Percentiles rank a stretch among this genome's conserved stretches.
These are phyloP conservation scores for Delonix regia DNA, from an alignment of 306 rosid genomes.

Conservation along the genomic window DNA sequence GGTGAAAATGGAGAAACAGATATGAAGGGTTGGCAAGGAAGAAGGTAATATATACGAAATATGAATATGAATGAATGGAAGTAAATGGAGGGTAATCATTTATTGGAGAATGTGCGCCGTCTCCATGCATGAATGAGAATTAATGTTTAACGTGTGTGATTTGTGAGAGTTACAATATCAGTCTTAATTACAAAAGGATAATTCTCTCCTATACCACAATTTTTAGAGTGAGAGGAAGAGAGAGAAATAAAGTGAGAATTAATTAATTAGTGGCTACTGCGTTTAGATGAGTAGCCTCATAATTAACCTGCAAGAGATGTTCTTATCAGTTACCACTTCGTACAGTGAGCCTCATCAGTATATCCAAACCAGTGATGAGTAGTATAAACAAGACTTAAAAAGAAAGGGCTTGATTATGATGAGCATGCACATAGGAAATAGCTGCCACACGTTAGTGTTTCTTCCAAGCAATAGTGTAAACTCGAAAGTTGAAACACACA, in stretches of 20 bases:
- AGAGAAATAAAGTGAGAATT: background rate
- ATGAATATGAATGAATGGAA: conserved; percentile 31
- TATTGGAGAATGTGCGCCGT: conserved; percentile 67
- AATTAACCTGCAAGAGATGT: conserved; percentile 19
- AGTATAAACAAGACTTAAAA: background rate
- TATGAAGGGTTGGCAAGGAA: background rate
- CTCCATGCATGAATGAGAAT: conserved; percentile 52
- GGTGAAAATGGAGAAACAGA: background rate
- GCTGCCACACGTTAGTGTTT: conserved; percentile 31
- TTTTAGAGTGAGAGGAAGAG: conserved; percentile 19
- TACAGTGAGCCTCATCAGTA: background rate
- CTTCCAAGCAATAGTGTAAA: conserved; percentile 18
- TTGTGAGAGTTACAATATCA: conserved; percentile 65
- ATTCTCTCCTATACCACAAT: conserved; percentile 4
- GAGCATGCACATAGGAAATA: conserved; percentile 35
- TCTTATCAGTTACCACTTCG: background rate
- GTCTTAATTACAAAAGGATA: conserved; percentile 21
- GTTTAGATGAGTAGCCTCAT: background rate
- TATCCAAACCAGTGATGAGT: background rate
- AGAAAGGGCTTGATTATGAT: background rate
- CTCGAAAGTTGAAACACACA: conserved; percentile 10
- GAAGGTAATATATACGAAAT: conserved; percentile 39
- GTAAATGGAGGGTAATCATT: conserved; percentile 23
- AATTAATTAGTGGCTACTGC: conserved; percentile 14
- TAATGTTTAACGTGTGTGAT: conserved; percentile 42